Conservation (phyloP, 331 rosid genomes). For the Pyracantha coccinea region DNA sequence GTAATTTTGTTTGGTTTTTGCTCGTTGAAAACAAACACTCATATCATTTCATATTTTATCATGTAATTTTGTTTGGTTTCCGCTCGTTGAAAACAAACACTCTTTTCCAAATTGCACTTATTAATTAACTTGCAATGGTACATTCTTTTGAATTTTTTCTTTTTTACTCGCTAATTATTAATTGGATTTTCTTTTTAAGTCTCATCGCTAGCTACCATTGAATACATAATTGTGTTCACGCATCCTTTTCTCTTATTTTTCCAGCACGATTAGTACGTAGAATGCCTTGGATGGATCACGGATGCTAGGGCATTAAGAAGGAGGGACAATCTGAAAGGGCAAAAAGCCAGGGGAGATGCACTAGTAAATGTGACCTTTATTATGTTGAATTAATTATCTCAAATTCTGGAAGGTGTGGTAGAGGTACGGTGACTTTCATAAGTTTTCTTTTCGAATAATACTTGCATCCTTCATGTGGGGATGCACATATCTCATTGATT, state of each 20-base stretch:
- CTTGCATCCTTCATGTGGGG: too few species aligned
- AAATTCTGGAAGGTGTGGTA: neutral
- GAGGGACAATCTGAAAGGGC: neutral
- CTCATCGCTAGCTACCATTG: too few species aligned
- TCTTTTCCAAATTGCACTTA: too few species aligned
- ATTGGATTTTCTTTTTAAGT: too few species aligned
- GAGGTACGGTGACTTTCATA: neutral
- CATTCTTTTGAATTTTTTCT: neutral
- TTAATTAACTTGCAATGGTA: too few species aligned
- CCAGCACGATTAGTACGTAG: too few species aligned
- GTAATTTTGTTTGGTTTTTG: neutral
- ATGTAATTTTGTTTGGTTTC: neutral
- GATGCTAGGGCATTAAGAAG: neutral
- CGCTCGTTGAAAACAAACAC: neutral
- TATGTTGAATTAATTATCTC: neutral
- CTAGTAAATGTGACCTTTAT: neutral
- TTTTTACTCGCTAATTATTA: neutral
- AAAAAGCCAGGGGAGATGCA: neutral
- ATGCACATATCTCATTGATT: too few species aligned
- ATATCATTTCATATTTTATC: neutral
- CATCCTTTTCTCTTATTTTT: too few species aligned
- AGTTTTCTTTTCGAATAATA: neutral
- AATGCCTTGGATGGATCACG: neutral
- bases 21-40: neutral
- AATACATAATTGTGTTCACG: too few species aligned